Evolutionary conservation across 2,329 filamentous ascomycete species (phyloP).

Genomic region (Exophiala sp.): DNA sequence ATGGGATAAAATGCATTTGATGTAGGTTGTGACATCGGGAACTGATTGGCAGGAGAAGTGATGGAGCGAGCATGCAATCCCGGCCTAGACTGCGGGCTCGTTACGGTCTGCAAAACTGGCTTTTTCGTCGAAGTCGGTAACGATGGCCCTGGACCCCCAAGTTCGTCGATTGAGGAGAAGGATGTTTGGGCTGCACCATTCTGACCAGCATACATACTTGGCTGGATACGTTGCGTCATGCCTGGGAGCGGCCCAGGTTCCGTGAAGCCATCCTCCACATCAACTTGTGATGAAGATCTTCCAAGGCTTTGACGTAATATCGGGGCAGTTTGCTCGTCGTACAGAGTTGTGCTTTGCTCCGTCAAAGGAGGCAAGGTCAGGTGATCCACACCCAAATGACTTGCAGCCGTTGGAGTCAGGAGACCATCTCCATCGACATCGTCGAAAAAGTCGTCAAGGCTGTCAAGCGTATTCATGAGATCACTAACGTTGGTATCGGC

Average conservation of each 20-base stretch:
- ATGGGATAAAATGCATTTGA: constrained; percentile 16
- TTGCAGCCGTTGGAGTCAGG: constrained; percentile 35
- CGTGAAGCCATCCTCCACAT: constrained; percentile 84
- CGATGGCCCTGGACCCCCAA: constrained; percentile 54
- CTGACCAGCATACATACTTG: constrained; percentile 18
- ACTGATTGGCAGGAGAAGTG: constrained; percentile 68
- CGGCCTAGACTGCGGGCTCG: constrained; percentile 79
- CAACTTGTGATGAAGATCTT: constrained; percentile 66
- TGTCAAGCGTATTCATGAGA: constrained; percentile 74
- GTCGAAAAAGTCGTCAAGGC: constrained; percentile 78
- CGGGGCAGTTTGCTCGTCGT: constrained; percentile 88
- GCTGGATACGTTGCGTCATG: constrained; percentile 43
- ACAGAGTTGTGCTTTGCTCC: constrained; percentile 75
- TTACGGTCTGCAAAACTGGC: constrained; percentile 59
- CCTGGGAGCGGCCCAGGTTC: constrained; percentile 63
- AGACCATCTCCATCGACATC: constrained; percentile 52
- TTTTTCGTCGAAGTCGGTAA: constrained; percentile 55
- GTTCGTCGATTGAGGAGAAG: constrained; percentile 27
- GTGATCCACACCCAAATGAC: constrained; percentile 51
- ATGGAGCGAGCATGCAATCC: constrained; percentile 76
- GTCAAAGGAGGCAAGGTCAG: constrained; percentile 49
- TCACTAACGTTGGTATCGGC: constrained; percentile 70
- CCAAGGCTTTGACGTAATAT: constrained; percentile 79
- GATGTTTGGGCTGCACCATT: constrained; percentile 22
- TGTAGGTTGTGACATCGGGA: constrained; percentile 33